A percentile compares a stretch with the other conserved stretches of the same genome.
These are phyloP conservation scores for Kwoniella botswanensis DNA, from an alignment of 768 basidiomycete species.

Conservation along the genomic window DNA sequence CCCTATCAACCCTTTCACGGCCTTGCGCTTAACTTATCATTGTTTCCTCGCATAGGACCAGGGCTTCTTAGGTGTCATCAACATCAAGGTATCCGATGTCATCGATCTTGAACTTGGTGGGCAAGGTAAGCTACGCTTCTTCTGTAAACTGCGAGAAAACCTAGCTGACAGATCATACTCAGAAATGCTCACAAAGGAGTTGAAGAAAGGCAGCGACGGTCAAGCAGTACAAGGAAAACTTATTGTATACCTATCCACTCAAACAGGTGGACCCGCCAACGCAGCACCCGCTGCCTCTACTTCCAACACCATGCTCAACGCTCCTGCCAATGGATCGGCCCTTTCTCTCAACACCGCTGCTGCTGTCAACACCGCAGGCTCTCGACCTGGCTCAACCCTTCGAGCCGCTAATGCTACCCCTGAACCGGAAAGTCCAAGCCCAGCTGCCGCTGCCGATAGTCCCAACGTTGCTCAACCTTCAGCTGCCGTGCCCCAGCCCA, in stretches of 20 bases:
- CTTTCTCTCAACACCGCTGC: slow-evolving; percentile 60
- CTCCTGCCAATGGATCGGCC: slow-evolving; percentile 45
- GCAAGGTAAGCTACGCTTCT: slow-evolving; percentile 69
- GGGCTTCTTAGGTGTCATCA: slow-evolving; percentile 97
- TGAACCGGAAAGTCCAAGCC: slow-evolving; percentile 38
- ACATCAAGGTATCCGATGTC: slow-evolving; percentile 86
- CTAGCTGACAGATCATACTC: slow-evolving; percentile 29
- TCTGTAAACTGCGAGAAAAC: too few species aligned
- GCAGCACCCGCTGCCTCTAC: slow-evolving; percentile 68
- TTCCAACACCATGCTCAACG: slow-evolving; percentile 34
- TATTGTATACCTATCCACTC: slow-evolving; percentile 93
- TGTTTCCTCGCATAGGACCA: slow-evolving; percentile 66
- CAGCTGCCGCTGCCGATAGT: slow-evolving; percentile 35
- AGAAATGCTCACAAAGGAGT: slow-evolving; percentile 96
- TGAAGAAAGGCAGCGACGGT: slow-evolving; percentile 99
- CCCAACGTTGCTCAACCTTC: slow-evolving; percentile 41
- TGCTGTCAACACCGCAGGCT: slow-evolving; percentile 28
- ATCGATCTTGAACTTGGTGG: slow-evolving; percentile 90
- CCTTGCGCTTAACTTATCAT: neutral
- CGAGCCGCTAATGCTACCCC: slow-evolving; percentile 44
- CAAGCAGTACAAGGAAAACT: slow-evolving; percentile 97
- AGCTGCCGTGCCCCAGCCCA: slow-evolving; percentile 42
- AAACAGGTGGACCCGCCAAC: slow-evolving; percentile 78
- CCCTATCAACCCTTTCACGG: neutral
- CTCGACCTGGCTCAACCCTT: slow-evolving; percentile 36